phyloP scores from a whole-genome alignment of 2,329 filamentous ascomycete genomes.

The Blastomyces emzantsi region DNA sequence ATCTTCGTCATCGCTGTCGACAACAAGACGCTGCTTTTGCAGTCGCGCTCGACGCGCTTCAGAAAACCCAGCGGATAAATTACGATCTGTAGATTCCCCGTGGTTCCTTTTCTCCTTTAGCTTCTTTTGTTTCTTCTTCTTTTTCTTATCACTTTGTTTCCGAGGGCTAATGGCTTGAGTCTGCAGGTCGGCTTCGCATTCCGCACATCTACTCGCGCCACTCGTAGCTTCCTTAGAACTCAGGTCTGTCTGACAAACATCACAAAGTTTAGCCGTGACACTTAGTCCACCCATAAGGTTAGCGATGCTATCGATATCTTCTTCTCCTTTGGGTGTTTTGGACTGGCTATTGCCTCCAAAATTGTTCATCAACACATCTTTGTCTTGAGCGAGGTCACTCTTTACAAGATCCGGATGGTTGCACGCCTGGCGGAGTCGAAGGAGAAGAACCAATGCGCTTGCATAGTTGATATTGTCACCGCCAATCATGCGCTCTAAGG shows the following conservation, averaged over 20 bases:
- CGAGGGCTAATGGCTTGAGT: conserved; percentile 40
- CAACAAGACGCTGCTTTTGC: conserved; percentile 35
- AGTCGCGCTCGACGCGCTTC: conserved; percentile 22
- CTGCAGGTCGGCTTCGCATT: conserved; percentile 67
- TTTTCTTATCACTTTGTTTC: conserved; percentile 25
- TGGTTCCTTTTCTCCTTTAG: conserved; percentile 31
- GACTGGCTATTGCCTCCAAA: conserved; percentile 44
- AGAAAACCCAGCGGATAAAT: conserved; percentile 17
- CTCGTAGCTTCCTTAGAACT: conserved; percentile 45
- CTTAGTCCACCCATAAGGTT: conserved; percentile 79
- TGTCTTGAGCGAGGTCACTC: conserved; percentile 76
- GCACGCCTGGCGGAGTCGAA: conserved; percentile 84
- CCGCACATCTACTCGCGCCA: conserved; percentile 55
- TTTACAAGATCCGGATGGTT: conserved; percentile 88
- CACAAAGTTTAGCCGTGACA: conserved; percentile 68
- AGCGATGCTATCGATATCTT: conserved; percentile 72
- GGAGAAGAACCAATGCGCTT: conserved; percentile 82
- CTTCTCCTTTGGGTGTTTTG: conserved; percentile 40
- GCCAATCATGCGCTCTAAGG: conserved; percentile 80
- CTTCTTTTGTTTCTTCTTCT: conserved; percentile 35
- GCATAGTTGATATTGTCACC: conserved; percentile 77
- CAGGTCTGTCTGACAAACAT: conserved; percentile 68
- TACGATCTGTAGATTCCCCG: conserved; percentile 35
- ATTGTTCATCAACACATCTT: conserved; percentile 67
- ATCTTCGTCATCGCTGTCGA: conserved; percentile 49